Conservation (phyloP, 2,329 filamentous ascomycete genomes). For the Aspergillus fijiensis region DNA sequence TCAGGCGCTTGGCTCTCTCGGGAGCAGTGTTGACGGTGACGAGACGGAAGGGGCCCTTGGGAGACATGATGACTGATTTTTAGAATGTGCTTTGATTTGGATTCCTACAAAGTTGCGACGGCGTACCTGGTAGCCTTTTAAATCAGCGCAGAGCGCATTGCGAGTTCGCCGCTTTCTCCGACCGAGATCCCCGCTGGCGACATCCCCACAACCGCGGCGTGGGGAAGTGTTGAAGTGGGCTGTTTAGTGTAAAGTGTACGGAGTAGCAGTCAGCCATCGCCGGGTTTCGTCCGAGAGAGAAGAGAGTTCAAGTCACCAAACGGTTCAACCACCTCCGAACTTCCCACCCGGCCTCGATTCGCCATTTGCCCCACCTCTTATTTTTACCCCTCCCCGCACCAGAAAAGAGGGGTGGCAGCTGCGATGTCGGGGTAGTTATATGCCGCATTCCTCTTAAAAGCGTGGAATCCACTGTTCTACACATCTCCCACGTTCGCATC, state of each 20-base stretch:
- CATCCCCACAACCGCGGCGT: constrained; percentile 18
- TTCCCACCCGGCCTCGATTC: neutral
- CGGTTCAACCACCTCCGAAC: no score
- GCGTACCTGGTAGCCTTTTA: constrained; percentile 4
- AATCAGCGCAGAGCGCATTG: neutral
- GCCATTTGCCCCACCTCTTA: neutral
- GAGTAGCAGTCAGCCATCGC: neutral
- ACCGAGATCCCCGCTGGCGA: constrained; percentile 11
- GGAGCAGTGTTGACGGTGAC: constrained; percentile 69
- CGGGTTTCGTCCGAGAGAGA: constrained; percentile 11
- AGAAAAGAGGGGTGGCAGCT: constrained; percentile 1
- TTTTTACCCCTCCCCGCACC: constrained; percentile 1
- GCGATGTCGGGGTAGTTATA: constrained; percentile 27
- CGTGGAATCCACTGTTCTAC: neutral
- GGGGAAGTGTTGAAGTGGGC: constrained; percentile 12
- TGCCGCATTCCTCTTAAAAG: constrained; percentile 13
- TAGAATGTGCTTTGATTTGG: neutral
- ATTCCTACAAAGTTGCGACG: neutral
- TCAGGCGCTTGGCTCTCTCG: constrained; percentile 61
- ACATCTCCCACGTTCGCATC: neutral
- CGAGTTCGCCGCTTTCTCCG: constrained; percentile 7
- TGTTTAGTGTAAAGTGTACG: neutral
- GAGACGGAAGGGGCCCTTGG: constrained; percentile 60
- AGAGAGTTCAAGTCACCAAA: neutral
- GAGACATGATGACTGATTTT: constrained; percentile 25